A percentile compares a stretch with the other conserved stretches of the same genome.
Conservation (phyloP, 108 stramenopile genomes). For the Chaetoceros muelleri region DNA sequence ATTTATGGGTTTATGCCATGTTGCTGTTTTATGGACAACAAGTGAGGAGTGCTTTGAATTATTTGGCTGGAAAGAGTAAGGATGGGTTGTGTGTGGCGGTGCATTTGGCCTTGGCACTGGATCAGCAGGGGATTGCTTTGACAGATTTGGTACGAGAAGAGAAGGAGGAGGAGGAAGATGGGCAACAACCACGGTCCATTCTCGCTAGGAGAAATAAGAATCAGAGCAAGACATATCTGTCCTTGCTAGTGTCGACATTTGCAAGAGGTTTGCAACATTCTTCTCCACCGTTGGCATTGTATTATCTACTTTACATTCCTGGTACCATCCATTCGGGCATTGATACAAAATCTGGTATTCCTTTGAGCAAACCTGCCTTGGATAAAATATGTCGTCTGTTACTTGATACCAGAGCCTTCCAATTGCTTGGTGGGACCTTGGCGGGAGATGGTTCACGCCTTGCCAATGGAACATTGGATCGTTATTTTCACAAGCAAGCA, state of each 20-base stretch:
- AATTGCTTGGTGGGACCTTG: conserved; percentile 26
- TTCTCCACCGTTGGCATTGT: neutral
- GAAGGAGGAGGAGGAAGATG: no score
- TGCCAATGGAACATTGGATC: conserved; percentile 27
- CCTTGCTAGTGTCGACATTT: neutral
- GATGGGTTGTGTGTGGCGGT: neutral
- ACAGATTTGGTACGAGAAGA: neutral
- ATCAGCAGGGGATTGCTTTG: neutral
- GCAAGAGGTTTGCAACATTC: neutral
- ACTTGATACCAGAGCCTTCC: conserved; percentile 31
- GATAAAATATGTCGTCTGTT: conserved; percentile 30
- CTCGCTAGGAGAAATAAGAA: no score
- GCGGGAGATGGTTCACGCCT: conserved; percentile 23
- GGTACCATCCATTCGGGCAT: neutral
- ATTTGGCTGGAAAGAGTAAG: neutral
- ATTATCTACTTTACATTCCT: conserved; percentile 9
- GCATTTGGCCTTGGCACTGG: neutral
- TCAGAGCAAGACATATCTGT: neutral
- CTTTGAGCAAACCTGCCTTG: conserved; percentile 13
- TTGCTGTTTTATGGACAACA: neutral
- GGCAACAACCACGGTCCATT: no score
- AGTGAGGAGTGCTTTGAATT: neutral
- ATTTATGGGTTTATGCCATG: neutral
- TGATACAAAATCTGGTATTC: neutral
- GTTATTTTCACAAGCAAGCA: conserved; percentile 19